Base-by-base conservation (phyloP, 2,329 filamentous ascomycete species). In the Aspergillus sergii region DNA sequence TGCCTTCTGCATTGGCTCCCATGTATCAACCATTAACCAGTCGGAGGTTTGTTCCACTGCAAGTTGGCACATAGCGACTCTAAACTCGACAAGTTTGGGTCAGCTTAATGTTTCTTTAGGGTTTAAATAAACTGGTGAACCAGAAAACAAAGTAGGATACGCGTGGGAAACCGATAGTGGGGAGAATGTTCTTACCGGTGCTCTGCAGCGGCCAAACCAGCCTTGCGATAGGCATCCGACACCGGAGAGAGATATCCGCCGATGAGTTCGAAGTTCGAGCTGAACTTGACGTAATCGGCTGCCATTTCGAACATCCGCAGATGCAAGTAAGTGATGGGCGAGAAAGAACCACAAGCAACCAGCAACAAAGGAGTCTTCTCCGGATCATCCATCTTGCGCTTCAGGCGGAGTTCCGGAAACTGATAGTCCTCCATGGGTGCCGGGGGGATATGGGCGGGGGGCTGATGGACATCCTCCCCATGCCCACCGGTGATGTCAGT, bases 251-350 rank as follows among this genome's bases (percentile, higher is more conserved):
- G 82, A 76, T 94, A 97, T 58, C 92, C 93, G 65, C 92, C 94
- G 51, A 97, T 85, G 39, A 97, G 88, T 76, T 97, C 93, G 75
- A 91, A 97, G 59, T 91, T 82, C 28, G 88, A 89, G 75, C 88
- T 89, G 76, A 91, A 90, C 67, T 89, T 88, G 69, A 89, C 89
- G 78, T 91, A 94, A 78, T 95, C 91, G 69, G 88, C 86, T 1
- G 91, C 91, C 88, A 96, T 93, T 73, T 93, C 91, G 74, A 95
- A 94, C 90, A 96, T 94, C 75, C 91, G 89, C 66, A 95, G 81
- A 75, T 94, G 91, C 12, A 77, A 61, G 53, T 75, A 77, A 30
- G 75, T 76, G 57, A 76, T 76, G 21, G 91, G 91, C 0, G 89
- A 91, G 80, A 93, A 94, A 14, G 84, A 86, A 51, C 85, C 82